Evolutionary conservation across 2,329 filamentous ascomycete genomes (phyloP), one percentile per base, ranked within the genome.

Genomic region (Bipolaris cookei): DNA sequence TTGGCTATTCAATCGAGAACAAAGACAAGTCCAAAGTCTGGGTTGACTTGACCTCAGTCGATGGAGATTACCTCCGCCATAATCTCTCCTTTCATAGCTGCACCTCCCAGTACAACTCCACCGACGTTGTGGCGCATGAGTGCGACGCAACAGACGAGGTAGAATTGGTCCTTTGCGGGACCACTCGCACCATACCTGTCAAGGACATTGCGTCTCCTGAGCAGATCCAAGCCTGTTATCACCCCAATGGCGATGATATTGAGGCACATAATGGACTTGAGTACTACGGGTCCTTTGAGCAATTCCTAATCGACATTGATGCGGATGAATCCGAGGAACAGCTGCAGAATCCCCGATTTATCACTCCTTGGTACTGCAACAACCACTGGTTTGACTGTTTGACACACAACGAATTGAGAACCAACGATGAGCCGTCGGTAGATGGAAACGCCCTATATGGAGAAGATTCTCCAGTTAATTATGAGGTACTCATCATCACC

Each of bases 121-220:
- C 59, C 2, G 21, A 64, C 13, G 59, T 63, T 21, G 35, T 56
- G 8, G 64, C 66, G 14, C 47, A 56, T 11, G 41, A 54, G 28
- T 72, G 69, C 53, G 46, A 44, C 21, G 59, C 60, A 39, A 58
- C 48, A 21, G 69, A 72, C 30, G 56, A 71, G 35, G 53, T 69
- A 13, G 69, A 72, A 54, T 52, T 71, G 13, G 63, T 69, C 3
- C 54, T 72, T 4, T 72, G 69, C 28, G 66, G 64, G 20, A 50
- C 51, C 11, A 46, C 47, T n/a, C 64, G 68, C 23, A 53, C 52
- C 4, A 46, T 54, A 8, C 37, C 47, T 2, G 11, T 41, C 25
- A 56, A 45, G 3, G 64, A 65, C 21, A 34, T 39, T 18, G 59
- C 41, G 25, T 32, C 63, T 14, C 38, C 56, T 20, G 49, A 53